Evolutionary conservation across 306 rosid species (phyloP).

Genomic region (Bauhinia variegata): DNA sequence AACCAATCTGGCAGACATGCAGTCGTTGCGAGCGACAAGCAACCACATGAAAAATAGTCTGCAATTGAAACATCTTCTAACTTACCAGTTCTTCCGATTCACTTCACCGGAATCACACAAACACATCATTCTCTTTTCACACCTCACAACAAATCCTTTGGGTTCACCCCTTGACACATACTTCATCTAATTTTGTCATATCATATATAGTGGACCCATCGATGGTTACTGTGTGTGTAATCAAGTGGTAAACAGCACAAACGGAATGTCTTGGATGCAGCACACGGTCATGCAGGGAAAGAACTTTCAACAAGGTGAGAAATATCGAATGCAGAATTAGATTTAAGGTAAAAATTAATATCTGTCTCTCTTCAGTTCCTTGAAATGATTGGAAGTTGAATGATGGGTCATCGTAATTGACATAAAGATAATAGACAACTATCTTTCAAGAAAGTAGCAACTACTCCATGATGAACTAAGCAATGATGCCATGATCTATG

Average conservation of each 20-base stretch:
- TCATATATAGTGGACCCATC: constrained; percentile 15
- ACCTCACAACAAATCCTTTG: constrained; percentile 11
- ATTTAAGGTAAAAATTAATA: too few relatives aligned
- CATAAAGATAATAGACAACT: not conserved
- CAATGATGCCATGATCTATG: too few relatives aligned
- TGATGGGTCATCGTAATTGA: constrained; percentile 7
- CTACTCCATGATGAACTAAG: too few relatives aligned
- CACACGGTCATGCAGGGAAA: not conserved
- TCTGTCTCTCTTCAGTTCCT: not conserved
- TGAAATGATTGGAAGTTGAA: not conserved
- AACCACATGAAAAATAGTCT: too few relatives aligned
- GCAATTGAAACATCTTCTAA: too few relatives aligned
- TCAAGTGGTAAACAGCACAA: constrained; percentile 15
- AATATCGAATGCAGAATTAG: constrained; percentile 5
- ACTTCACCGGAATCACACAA: not conserved
- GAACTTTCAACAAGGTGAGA: constrained; percentile 1
- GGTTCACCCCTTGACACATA: constrained; percentile 25
- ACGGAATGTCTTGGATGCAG: not conserved
- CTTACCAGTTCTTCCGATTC: not conserved
- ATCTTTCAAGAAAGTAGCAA: not conserved
- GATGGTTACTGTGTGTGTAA: not conserved
- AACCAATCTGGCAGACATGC: too few relatives aligned
- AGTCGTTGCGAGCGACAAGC: too few relatives aligned
- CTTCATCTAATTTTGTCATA: not conserved
- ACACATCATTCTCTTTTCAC: not conserved